Base-by-base conservation (phyloP, 73 alveolate species). In the Diophrys appendiculata region DNA sequence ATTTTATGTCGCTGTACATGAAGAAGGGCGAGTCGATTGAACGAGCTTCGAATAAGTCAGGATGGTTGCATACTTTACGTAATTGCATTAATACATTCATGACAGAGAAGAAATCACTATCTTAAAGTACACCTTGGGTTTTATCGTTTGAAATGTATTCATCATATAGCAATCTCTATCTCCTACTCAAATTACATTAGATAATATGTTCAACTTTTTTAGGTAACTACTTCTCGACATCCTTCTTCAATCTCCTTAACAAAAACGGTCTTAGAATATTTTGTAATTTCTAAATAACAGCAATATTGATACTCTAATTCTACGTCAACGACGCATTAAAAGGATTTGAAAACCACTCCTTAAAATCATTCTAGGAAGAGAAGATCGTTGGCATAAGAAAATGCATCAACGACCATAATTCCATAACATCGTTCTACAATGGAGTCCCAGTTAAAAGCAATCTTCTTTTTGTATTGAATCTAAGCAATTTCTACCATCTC, bases 31-130 rank as follows among this genome's bases (percentile, higher is more conserved):
- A 82, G 65, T 90, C 99, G 64, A 97, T 96, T 54, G 95, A 92
- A 43, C 99, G 88, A 22, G 99, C 95, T 70, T 97, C 99, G 72
- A 98, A 94, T 54, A 98, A 88, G 75, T 97, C 99, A 29, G 99
- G 99, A 80, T 98, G 99, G 81, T 98, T 98, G 85, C 99, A 98
- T 14, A 98, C 99, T 83, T 98, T 98, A 65, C 99, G 92, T 87
- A 91, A 81, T 84, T 97, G 97, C 98, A 95, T 95, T n/a, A 97
- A 88, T 32, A 95, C 97, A 87, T 97, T 97, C 99, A 97, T 97
- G 54, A 97, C 90, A 64, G 97, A 77, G 73, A 97, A 93, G 86
- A 94, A 95, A 74, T 97, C 99, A 56, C 93, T 90, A 34, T 89
- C 91, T 52, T 80, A 73, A 73, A 93, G 81, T 65, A 95, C 86